Base-by-base conservation (phyloP, 163 green algal species). In the Chloromonas sp. region DNA sequence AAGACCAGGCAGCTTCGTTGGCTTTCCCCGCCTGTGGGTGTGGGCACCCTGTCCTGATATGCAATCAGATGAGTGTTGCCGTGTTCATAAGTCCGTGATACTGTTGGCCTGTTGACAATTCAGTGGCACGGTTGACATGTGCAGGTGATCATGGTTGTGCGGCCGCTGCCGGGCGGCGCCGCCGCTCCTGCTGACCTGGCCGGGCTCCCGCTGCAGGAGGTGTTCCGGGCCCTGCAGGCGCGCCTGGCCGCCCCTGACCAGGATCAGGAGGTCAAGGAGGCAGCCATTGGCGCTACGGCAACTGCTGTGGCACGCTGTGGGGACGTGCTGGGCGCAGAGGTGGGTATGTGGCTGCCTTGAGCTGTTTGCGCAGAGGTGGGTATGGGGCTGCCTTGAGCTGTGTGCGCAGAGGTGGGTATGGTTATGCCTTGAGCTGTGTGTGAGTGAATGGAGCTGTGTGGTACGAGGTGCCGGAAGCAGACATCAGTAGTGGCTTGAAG, bases 231-330 rank as follows among this genome's bases (percentile, higher is more conserved):
- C 5, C 66, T 74, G 66, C 66, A 74, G 66, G 66, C 11, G 66
- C 11, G 66, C 81, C 88, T 97, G 79, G 70, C 77, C 5, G 92
- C 92, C 0, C 91, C 92, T 77, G 88, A 91, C 76, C 88, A 89
- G 80, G 94, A 96, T 84, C 91, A 94, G 87, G 96, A 99, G 90
- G 96, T 99, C 0, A 99, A 99, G 91, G 97, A 99, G 84, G 91
- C 86, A 58, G 94, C 96, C 76, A 98, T 99, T 81, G 83, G 78
- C 14, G 93, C 89, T 71, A 93, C 91, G 77, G 95, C 92, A 0
- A 87, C 88, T 0, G 82, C 92, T 0, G 81, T 98, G n/a, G 93
- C 93, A 2, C 78, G 77, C 0, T 82, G 96, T 81, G 95, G 91
- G 0, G 95, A 98, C 86, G 58, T 87, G 60, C 85, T 96, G 58